Conservation (phyloP, 768 basidiomycete genomes). For the Gloeostereum incarnatum region DNA sequence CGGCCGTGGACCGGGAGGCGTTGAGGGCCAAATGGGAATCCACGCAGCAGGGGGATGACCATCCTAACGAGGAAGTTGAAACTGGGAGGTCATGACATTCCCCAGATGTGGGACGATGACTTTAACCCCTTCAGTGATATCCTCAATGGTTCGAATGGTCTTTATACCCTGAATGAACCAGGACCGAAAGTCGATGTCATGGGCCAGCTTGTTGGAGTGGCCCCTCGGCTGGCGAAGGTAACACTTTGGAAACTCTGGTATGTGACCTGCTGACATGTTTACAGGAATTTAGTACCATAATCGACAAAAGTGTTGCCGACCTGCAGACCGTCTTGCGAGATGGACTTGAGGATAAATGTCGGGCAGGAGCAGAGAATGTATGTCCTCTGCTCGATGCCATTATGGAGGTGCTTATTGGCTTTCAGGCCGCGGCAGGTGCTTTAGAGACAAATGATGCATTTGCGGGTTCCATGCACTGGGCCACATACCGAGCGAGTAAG, state of each 20-base stretch:
- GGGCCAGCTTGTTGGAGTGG: conserved; percentile 35
- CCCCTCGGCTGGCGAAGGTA: conserved; percentile 33
- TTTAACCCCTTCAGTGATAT: background rate
- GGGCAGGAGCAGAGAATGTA: conserved; percentile 39
- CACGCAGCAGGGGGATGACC: conserved; percentile 14
- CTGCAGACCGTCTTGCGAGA: conserved; percentile 41
- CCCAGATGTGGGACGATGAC: conserved; percentile 1
- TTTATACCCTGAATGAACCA: conserved; percentile 25
- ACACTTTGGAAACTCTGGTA: conserved; percentile 6
- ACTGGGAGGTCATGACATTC: conserved; percentile 7
- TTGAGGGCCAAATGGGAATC: conserved; percentile 49
- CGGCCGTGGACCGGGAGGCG: conserved; percentile 35
- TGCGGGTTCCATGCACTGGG: conserved; percentile 49
- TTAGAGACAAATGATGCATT: conserved; percentile 40
- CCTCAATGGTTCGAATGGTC: conserved; percentile 8
- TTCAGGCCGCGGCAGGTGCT: conserved; percentile 32
- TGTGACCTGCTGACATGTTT: background rate
- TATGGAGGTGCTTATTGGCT: background rate
- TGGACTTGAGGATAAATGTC: conserved; percentile 51
- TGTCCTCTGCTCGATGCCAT: conserved; percentile 10
- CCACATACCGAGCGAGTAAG: conserved; percentile 48
- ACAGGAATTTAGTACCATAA: conserved; percentile 37
- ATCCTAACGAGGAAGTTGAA: conserved; percentile 14
- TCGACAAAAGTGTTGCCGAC: conserved; percentile 33
- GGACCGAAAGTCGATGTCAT: conserved; percentile 30